Conservation (phyloP, 768 basidiomycete genomes). For the Pleurotus pulmonarius region DNA sequence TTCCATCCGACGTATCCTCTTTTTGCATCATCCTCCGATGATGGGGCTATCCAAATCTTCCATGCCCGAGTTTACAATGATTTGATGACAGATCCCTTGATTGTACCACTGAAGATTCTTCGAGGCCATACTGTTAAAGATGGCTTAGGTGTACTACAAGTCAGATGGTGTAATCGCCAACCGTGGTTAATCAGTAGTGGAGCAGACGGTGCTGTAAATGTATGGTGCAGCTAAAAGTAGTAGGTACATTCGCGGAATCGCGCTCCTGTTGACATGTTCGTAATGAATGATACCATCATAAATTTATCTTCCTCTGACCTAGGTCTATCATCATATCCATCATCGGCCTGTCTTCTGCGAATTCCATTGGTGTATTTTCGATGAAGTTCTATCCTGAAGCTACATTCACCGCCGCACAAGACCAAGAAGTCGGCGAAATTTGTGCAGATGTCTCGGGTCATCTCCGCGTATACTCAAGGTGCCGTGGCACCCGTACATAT, state of each 20-base stretch:
- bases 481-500: too few species aligned
- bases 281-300: neutral
- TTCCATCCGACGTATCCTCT: constrained; percentile 96
- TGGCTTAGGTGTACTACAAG: constrained; percentile 86
- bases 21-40: constrained; percentile 95
- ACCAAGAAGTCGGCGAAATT: too few species aligned
- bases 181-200: constrained; percentile 94
- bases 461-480: too few species aligned
- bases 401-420: too few species aligned
- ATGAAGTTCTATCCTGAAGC: neutral
- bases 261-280: neutral
- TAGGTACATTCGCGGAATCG: neutral
- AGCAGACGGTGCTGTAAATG: constrained; percentile 82
- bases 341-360: neutral
- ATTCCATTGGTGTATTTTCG: neutral
- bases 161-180: constrained; percentile 84
- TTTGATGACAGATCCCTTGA: constrained; percentile 94
- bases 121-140: constrained; percentile 85
- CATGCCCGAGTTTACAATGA: constrained; percentile 94
- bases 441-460: too few species aligned
- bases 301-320: too few species aligned
- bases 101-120: constrained; percentile 95
- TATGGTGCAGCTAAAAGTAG: constrained; percentile 78
- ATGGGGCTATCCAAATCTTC: constrained; percentile 96
- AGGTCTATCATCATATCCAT: neutral